Conservation (phyloP, 208 protist species). For the Strigomonas galati region DNA sequence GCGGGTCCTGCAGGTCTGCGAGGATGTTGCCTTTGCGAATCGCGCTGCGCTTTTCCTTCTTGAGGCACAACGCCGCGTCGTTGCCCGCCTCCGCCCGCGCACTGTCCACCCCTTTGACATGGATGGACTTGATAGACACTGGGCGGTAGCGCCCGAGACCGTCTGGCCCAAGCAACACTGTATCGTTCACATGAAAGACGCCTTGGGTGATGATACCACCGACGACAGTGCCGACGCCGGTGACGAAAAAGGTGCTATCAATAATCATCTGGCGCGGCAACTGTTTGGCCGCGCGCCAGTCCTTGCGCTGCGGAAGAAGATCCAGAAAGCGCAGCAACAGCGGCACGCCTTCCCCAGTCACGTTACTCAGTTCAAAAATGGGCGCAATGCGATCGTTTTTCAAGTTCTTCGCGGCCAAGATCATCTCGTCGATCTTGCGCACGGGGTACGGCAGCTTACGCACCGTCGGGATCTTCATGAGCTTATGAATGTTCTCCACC, state of each 20-base stretch:
- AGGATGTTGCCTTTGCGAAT: slow-evolving; percentile 96
- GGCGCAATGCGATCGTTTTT: slow-evolving; percentile 80
- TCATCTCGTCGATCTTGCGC: slow-evolving; percentile 85
- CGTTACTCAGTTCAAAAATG: slow-evolving; percentile 93
- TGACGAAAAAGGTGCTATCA: slow-evolving; percentile 91
- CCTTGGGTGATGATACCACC: slow-evolving; percentile 93
- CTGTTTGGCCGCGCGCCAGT: slow-evolving; percentile 75
- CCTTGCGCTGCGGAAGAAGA: slow-evolving; percentile 84
- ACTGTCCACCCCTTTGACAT: slow-evolving; percentile 91
- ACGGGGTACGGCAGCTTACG: slow-evolving; percentile 92
- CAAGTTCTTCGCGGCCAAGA: slow-evolving; percentile 92
- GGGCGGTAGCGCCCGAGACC: slow-evolving; percentile 81
- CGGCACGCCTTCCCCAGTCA: slow-evolving; percentile 91
- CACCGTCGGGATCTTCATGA: slow-evolving; percentile 94
- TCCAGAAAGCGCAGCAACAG: slow-evolving; percentile 89
- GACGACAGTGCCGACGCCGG: slow-evolving; percentile 96
- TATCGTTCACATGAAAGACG: slow-evolving; percentile 87
- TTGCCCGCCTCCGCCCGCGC: slow-evolving; percentile 82
- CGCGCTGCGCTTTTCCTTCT: slow-evolving; percentile 92
- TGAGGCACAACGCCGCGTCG: slow-evolving; percentile 92
- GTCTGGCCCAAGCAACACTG: slow-evolving; percentile 94
- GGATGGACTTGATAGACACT: slow-evolving; percentile 93
- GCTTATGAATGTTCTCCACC: slow-evolving; percentile 76
- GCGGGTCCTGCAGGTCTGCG: slow-evolving; percentile 36
- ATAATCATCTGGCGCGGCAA: slow-evolving; percentile 89